These are phyloP conservation scores for Cryptomeria japonica DNA, from an alignment of 75 land plant genomes.

Conservation along the genomic window DNA sequence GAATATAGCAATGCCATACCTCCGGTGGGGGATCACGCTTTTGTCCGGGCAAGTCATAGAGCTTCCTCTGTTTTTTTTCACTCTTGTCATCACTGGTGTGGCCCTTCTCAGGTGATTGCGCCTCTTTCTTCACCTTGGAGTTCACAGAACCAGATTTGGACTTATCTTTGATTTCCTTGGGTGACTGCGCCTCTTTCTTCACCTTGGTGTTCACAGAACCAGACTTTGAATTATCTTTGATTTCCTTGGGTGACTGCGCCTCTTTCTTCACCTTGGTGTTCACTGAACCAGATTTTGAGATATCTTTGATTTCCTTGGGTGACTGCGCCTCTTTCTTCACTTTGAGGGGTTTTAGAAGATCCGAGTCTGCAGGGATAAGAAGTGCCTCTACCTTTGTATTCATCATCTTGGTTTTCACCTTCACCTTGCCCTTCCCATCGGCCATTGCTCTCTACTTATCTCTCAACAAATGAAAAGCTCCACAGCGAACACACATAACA, in stretches of 20 bases:
- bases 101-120: background rate
- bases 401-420: background rate
- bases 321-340: background rate
- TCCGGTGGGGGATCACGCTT: slow-evolving; percentile 87
- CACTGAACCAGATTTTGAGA: background rate
- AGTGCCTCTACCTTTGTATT: background rate
- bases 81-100: slow-evolving; percentile 17
- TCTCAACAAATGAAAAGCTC: too few relatives aligned
- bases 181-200: background rate
- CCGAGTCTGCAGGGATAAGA: background rate
- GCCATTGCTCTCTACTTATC: background rate
- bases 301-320: too few relatives aligned
- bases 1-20: slow-evolving; percentile 24
- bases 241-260: background rate
- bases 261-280: background rate
- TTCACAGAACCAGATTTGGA: background rate
- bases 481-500: too few relatives aligned
- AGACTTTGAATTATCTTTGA: background rate
- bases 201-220: background rate
- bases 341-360: background rate
- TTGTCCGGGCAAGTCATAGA: slow-evolving; percentile 85
- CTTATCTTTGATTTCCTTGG: too few relatives aligned
- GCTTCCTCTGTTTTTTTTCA: slow-evolving; percentile 52
- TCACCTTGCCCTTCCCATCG: background rate
- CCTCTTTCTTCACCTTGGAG: slow-evolving; percentile 4